Conservation (phyloP, 2,329 filamentous ascomycete species). For the Trichoderma guizhouense region DNA sequence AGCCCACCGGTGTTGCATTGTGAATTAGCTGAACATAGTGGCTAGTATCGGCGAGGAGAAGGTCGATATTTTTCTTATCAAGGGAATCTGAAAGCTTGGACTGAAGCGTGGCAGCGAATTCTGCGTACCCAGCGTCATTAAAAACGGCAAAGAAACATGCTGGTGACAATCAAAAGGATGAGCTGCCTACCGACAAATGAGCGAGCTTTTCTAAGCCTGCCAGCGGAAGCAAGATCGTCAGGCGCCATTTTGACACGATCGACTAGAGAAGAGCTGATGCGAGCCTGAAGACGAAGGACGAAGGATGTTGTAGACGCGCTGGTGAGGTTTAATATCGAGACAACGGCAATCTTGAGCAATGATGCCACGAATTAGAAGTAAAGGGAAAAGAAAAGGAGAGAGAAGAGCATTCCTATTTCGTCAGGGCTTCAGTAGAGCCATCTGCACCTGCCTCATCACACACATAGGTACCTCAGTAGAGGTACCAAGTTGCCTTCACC, state of each 20-base stretch:
- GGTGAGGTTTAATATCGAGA: background rate
- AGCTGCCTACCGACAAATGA: constrained; percentile 20
- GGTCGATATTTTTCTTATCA: constrained; percentile 41
- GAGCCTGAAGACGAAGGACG: background rate
- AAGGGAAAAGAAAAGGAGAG: background rate
- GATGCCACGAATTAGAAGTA: background rate
- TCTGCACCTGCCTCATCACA: background rate
- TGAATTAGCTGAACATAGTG: constrained; percentile 27
- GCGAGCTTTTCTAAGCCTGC: constrained; percentile 26
- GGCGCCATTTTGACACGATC: constrained; percentile 22
- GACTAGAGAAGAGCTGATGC: background rate
- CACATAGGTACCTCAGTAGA: background rate
- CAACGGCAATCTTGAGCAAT: background rate
- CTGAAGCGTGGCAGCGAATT: constrained; percentile 29
- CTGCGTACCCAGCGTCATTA: constrained; percentile 20
- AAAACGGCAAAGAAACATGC: background rate
- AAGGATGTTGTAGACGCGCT: no score
- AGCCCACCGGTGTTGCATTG: constrained; percentile 10
- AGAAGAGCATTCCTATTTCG: background rate
- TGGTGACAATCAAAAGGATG: background rate
- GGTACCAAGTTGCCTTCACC: background rate
- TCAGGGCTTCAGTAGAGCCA: background rate
- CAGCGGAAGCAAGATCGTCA: constrained; percentile 17
- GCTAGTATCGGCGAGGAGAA: constrained; percentile 31
- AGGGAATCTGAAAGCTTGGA: constrained; percentile 22